Conservation (phyloP, 148 eudicot genomes). For the Camellia japonica region DNA sequence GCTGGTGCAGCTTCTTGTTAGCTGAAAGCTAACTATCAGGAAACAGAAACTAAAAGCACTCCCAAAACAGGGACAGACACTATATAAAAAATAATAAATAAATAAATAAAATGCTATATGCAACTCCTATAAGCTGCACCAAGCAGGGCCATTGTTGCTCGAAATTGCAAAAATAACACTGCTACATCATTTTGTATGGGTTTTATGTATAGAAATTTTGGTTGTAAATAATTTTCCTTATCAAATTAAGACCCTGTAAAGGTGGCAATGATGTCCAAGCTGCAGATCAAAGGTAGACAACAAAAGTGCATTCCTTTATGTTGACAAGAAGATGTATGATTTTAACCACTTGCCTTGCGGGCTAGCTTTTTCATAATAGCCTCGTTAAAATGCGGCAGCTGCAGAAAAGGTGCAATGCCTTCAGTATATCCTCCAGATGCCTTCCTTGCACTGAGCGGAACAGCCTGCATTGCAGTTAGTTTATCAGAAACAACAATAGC, state of each 20-base stretch:
- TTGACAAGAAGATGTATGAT: not conserved
- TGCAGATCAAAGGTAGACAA: constrained; percentile 2
- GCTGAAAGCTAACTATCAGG: too few relatives aligned
- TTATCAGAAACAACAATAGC: constrained; percentile 6
- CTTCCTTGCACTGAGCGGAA: constrained; percentile 89
- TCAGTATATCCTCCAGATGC: constrained; percentile 70
- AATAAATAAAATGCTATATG: too few relatives aligned
- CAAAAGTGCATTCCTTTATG: not conserved
- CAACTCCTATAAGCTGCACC: not conserved
- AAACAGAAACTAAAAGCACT: too few relatives aligned
- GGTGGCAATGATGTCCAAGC: not conserved
- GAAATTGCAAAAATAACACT: too few relatives aligned
- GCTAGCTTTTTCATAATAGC: constrained; percentile 65
- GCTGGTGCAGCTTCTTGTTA: too few relatives aligned
- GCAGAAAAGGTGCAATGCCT: constrained; percentile 88
- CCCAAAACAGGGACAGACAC: not conserved
- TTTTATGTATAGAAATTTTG: too few relatives aligned
- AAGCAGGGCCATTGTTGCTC: too few relatives aligned
- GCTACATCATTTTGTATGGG: too few relatives aligned
- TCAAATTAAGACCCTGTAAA: not conserved
- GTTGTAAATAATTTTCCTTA: too few relatives aligned
- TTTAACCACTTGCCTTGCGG: constrained; percentile 58
- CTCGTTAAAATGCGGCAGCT: constrained; percentile 92
- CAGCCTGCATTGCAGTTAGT: constrained; percentile 58
- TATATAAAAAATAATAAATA: not conserved